Conservation (phyloP, 371 early-diverging fungal species). For the Syncephalastrum sp. region DNA sequence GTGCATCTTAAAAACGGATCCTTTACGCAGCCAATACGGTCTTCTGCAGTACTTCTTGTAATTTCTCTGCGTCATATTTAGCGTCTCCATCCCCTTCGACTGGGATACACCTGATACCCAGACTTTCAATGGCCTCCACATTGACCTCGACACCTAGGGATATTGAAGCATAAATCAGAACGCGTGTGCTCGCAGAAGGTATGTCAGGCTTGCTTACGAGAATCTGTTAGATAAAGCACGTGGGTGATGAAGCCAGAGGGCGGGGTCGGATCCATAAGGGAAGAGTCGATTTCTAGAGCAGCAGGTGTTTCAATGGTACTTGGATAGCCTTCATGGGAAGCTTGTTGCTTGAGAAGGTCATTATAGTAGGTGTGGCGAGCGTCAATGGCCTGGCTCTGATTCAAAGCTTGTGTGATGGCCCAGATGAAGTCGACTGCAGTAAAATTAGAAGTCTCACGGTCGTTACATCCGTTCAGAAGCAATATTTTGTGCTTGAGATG, state of each 20-base stretch:
- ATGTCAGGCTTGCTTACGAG: constrained; percentile 6
- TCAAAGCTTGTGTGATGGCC: constrained; percentile 58
- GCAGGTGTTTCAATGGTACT: not conserved
- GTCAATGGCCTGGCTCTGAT: constrained; percentile 40
- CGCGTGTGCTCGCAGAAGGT: too few relatives aligned
- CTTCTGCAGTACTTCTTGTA: too few relatives aligned
- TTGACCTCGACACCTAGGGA: constrained; percentile 44
- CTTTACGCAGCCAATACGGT: too few relatives aligned
- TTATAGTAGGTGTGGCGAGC: constrained; percentile 23
- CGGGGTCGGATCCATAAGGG: constrained; percentile 25
- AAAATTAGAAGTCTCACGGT: constrained; percentile 61
- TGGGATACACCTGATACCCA: constrained; percentile 54
- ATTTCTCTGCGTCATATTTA: too few relatives aligned
- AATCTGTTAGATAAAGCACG: constrained; percentile 44
- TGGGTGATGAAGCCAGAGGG: constrained; percentile 62
- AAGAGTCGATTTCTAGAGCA: constrained; percentile 1
- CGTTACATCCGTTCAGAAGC: constrained; percentile 61
- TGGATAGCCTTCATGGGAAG: constrained; percentile 5
- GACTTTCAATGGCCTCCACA: constrained; percentile 45
- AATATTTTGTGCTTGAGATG: constrained; percentile 56
- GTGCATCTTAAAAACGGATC: too few relatives aligned
- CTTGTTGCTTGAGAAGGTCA: constrained; percentile 1
- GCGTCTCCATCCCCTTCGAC: too few relatives aligned
- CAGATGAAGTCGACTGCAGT: constrained; percentile 65
- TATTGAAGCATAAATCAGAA: constrained; percentile 27